Evolutionary conservation across 495 filamentous ascomycete species (phyloP).

Genomic region (Lepidopterella palustris): DNA sequence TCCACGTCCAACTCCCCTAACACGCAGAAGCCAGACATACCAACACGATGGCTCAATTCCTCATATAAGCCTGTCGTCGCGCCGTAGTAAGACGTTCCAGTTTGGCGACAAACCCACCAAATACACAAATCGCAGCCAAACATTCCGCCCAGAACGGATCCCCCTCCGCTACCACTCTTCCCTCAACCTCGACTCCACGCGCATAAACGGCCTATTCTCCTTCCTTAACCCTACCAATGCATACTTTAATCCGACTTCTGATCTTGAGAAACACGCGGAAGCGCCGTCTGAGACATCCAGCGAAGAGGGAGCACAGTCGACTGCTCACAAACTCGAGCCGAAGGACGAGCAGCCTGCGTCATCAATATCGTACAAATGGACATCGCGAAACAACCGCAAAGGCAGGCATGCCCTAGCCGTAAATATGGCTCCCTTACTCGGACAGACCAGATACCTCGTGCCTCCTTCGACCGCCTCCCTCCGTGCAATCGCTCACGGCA

Average conservation of each 20-base stretch:
- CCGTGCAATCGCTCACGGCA: conserved; percentile 37
- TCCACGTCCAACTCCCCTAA: no score
- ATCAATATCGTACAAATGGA: conserved; percentile 43
- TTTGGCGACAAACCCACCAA: no score
- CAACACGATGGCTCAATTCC: no score
- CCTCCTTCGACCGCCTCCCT: conserved; percentile 44
- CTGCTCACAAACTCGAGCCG: not conserved
- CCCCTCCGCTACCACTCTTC: conserved; percentile 21
- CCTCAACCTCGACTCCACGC: conserved; percentile 23
- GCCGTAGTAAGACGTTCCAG: no score
- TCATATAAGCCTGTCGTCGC: no score
- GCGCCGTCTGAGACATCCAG: not conserved
- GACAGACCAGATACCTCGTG: conserved; percentile 28
- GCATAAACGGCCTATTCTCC: conserved; percentile 38
- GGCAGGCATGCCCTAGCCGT: conserved; percentile 56
- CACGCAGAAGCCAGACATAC: no score
- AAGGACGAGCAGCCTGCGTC: conserved; percentile 19
- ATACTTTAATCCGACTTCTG: conserved; percentile 22
- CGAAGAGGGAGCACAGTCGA: conserved; percentile 2
- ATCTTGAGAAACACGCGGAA: conserved; percentile 1
- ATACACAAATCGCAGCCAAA: conserved; percentile 26
- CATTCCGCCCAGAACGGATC: conserved; percentile 26
- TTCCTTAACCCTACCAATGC: conserved; percentile 49
- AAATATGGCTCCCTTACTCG: conserved; percentile 28
- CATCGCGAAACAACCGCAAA: conserved; percentile 67